Conservation (phyloP, 1,139 yeast species). For the Wickerhamomyces sp. region DNA sequence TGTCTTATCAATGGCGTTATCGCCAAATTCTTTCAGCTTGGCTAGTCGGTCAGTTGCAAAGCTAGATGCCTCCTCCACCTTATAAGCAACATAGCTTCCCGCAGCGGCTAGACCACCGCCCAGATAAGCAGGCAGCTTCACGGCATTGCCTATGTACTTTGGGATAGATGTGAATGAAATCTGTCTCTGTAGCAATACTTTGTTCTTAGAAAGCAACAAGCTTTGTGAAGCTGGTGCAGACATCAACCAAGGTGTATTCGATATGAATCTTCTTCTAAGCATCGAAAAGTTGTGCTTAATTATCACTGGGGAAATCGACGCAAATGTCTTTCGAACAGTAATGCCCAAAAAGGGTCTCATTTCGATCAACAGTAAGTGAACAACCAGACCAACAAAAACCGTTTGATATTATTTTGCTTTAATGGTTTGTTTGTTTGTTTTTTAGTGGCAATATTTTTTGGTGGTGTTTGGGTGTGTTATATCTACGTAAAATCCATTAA, state of each 20-base stretch:
- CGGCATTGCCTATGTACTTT: slow-evolving; percentile 50
- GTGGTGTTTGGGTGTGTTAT: not conserved
- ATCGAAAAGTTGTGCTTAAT: slow-evolving; percentile 6
- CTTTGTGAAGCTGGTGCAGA: not conserved
- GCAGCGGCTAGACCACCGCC: slow-evolving; percentile 95
- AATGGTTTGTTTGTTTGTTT: not conserved
- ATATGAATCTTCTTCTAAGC: slow-evolving; percentile 10
- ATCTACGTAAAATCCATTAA: not conserved
- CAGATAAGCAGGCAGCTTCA: slow-evolving; percentile 69
- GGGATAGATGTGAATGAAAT: slow-evolving; percentile 38
- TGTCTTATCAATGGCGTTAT: slow-evolving; percentile 26
- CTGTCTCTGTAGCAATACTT: slow-evolving; percentile 6
- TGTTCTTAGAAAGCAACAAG: not conserved
- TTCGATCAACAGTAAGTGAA: not conserved
- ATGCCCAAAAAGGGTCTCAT: slow-evolving; percentile 1
- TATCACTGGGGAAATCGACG: not conserved
- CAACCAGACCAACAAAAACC: not conserved
- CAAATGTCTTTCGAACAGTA: not conserved
- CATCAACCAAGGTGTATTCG: slow-evolving; percentile 12
- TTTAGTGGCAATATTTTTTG: not conserved
- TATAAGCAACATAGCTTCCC: slow-evolving; percentile 86
- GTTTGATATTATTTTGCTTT: not conserved
- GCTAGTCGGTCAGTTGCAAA: slow-evolving; percentile 65
- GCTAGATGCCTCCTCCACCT: slow-evolving; percentile 79
- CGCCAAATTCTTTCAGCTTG: slow-evolving; percentile 54